Conservation (phyloP, 1,284 basidiomycete species). For the Coniophora puteana region DNA sequence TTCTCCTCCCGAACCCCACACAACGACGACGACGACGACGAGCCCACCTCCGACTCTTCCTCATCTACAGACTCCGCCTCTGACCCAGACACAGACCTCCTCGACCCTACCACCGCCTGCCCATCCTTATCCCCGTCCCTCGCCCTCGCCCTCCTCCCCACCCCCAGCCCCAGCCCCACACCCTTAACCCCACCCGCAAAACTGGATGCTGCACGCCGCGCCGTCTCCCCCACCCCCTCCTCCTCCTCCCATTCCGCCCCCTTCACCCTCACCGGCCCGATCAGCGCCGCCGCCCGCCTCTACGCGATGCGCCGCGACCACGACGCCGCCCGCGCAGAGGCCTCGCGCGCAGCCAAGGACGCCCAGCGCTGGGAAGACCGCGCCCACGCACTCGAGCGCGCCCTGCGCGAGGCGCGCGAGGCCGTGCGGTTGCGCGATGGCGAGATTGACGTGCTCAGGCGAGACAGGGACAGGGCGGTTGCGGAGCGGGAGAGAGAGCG, state of each 20-base stretch:
- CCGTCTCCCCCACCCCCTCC: slow-evolving; percentile 30
- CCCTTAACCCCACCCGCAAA: slow-evolving; percentile 39
- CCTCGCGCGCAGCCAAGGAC: slow-evolving; percentile 50
- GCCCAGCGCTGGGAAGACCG: slow-evolving; percentile 54
- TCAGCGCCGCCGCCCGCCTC: slow-evolving; percentile 29
- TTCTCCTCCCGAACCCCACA: slow-evolving; percentile 21
- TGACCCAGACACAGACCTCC: slow-evolving; percentile 17
- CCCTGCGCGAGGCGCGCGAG: slow-evolving; percentile 50
- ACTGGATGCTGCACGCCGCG: slow-evolving; percentile 40
- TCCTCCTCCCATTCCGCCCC: slow-evolving; percentile 30
- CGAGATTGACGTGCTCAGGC: slow-evolving; percentile 54
- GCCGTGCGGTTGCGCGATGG: slow-evolving; percentile 42
- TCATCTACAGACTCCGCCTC: slow-evolving; percentile 25
- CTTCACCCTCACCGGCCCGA: too few species aligned
- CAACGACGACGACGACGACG: slow-evolving; percentile 21
- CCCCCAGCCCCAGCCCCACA: slow-evolving; percentile 21
- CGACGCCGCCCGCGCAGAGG: slow-evolving; percentile 51
- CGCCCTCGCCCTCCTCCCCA: slow-evolving; percentile 12
- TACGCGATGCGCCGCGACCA: slow-evolving; percentile 54
- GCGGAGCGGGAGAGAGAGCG: slow-evolving; percentile 24
- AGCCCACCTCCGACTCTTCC: slow-evolving; percentile 14
- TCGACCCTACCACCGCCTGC: slow-evolving; percentile 21
- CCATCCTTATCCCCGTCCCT: slow-evolving; percentile 22
- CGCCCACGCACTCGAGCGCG: slow-evolving; percentile 55
- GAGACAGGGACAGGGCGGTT: slow-evolving; percentile 34